Evolutionary conservation across 2,329 filamentous ascomycete genomes (phyloP).

Genomic region (Atkinsonella hypoxylon): DNA sequence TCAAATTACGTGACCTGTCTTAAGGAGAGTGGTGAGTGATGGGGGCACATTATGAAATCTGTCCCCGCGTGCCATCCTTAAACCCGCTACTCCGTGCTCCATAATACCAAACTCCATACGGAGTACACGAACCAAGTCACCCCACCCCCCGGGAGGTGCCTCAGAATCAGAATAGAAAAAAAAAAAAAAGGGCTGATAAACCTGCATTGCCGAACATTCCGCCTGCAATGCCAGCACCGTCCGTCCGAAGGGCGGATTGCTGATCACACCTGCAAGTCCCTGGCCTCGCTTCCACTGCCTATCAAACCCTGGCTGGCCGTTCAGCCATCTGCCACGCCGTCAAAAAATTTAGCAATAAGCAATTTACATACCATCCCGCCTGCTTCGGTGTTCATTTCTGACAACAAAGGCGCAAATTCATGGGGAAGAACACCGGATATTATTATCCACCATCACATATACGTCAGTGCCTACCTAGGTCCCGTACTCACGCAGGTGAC

Average conservation of each 20-base stretch:
- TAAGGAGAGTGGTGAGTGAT: no score
- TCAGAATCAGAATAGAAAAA: background rate
- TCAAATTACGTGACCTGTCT: no score
- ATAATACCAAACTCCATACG: no score
- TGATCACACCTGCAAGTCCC: background rate
- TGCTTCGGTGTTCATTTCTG: background rate
- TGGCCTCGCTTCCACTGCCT: background rate
- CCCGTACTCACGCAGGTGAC: no score
- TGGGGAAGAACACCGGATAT: background rate
- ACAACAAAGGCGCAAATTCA: background rate
- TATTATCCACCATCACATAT: background rate
- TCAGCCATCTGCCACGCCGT: constrained; percentile 3
- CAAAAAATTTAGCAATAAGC: background rate
- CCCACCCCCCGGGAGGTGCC: background rate
- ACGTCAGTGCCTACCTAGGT: no score
- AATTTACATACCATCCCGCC: background rate
- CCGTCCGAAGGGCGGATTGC: background rate
- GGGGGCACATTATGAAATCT: no score
- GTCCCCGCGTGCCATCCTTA: no score
- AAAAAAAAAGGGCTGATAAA: background rate
- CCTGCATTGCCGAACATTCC: background rate
- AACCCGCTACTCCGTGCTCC: no score
- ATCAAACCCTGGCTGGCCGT: background rate
- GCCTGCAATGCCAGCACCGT: background rate
- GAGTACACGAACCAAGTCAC: background rate